These are phyloP conservation scores for Protomyces pachydermus DNA, from an alignment of 1,139 yeast species.

Conservation along the genomic window DNA sequence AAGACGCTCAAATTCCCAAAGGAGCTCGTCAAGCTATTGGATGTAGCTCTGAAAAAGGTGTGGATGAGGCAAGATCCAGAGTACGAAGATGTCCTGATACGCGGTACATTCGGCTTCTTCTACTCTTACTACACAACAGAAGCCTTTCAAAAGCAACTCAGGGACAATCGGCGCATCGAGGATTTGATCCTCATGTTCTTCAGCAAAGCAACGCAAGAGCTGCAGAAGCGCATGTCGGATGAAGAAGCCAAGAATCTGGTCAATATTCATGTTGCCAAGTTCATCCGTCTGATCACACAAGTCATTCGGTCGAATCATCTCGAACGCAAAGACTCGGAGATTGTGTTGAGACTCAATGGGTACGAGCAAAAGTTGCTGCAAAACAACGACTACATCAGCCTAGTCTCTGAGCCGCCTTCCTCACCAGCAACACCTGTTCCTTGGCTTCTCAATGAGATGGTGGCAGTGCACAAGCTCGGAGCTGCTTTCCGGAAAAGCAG, in stretches of 20 bases:
- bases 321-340: slow-evolving; percentile 9
- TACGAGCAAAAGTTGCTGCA: slow-evolving; percentile 18
- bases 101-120: slow-evolving; percentile 27
- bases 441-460: not conserved
- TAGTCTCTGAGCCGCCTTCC: not conserved
- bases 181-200: slow-evolving; percentile 63
- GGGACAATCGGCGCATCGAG: slow-evolving; percentile 51
- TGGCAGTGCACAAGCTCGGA: not conserved
- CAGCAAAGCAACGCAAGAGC: slow-evolving; percentile 59
- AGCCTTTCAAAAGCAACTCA: slow-evolving; percentile 41
- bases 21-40: slow-evolving; percentile 22
- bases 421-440: not conserved
- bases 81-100: slow-evolving; percentile 22
- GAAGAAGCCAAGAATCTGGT: slow-evolving; percentile 48
- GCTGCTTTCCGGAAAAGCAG: not conserved
- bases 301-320: slow-evolving; percentile 42
- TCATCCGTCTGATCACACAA: slow-evolving; percentile 50
- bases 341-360: slow-evolving; percentile 3
- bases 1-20: slow-evolving; percentile 22
- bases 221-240: slow-evolving; percentile 47
- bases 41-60: slow-evolving; percentile 12
- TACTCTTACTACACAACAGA: slow-evolving; percentile 37
- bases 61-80: slow-evolving; percentile 27
- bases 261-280: slow-evolving; percentile 53
- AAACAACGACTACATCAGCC: not conserved